A percentile compares a stretch with the other conserved stretches of the same genome.
phyloP scores from a whole-genome alignment of 805 yeast genomes.

The Cyberlindnera meyerae region DNA sequence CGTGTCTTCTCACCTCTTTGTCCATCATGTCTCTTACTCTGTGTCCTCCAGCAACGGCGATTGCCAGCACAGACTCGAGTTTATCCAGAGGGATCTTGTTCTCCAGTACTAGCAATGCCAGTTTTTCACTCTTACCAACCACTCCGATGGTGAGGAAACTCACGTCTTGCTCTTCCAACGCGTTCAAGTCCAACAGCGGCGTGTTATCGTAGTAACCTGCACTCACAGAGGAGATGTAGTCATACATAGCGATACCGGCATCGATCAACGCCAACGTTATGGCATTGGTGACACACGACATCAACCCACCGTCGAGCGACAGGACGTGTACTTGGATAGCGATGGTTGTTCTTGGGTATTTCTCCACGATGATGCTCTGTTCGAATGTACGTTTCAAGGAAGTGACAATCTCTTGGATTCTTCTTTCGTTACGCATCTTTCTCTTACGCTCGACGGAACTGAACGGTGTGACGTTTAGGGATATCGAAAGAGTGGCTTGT shows the following conservation, averaged over 20 bases:
- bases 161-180: slow-evolving; percentile 79
- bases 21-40: slow-evolving; percentile 83
- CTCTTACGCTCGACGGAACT: slow-evolving; percentile 73
- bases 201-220: slow-evolving; percentile 76
- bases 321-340: slow-evolving; percentile 70
- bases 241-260: slow-evolving; percentile 93
- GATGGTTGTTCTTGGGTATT: slow-evolving; percentile 83
- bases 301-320: slow-evolving; percentile 85
- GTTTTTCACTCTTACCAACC: slow-evolving; percentile 75
- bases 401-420: slow-evolving; percentile 63
- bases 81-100: slow-evolving; percentile 81
- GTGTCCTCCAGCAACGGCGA: slow-evolving; percentile 86
- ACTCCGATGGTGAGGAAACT: slow-evolving; percentile 78
- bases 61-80: slow-evolving; percentile 67
- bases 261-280: slow-evolving; percentile 86
- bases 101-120: slow-evolving; percentile 73
- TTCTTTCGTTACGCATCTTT: slow-evolving; percentile 60
- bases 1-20: slow-evolving; percentile 71
- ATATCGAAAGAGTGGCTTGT: slow-evolving; percentile 56
- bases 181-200: slow-evolving; percentile 78
- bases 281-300: slow-evolving; percentile 78
- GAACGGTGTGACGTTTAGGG: slow-evolving; percentile 73
- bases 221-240: slow-evolving; percentile 75
- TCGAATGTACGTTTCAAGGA: slow-evolving; percentile 65
- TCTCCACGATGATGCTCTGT: slow-evolving; percentile 65